Evolutionary conservation across 2,329 filamentous ascomycete genomes (phyloP), one percentile per base, ranked within the genome.

Genomic region (Blumeriella jaapii): DNA sequence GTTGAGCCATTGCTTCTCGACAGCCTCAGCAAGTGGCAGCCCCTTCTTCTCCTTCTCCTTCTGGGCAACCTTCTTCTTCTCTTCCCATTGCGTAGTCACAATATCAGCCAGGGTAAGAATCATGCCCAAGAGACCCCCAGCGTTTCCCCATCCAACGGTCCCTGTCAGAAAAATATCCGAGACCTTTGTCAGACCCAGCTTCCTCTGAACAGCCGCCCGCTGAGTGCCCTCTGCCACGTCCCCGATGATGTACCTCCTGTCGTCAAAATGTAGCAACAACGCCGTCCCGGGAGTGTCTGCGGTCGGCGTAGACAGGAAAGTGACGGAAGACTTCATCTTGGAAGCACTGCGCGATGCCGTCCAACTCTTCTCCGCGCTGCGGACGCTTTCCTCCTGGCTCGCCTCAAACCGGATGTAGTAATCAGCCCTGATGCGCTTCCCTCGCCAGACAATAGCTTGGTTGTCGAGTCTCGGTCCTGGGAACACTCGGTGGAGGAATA

Each of bases 141-240:
- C 71, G 50, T 74, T 82, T 18, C 64, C 61, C 85, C 86, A 95
- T 55, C 74, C 68, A 25, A 82, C 72, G 25, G 67, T 68, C 2
- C 91, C 91, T 0, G 83, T 82, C 39, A 98, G 57, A 56, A 98
- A 95, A 39, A 94, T 64, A 50, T 93, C 76, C 29, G 74, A 72
- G 1, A 84, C 65, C 54, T 79, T 79, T 17, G 65, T 58, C 46
- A 93, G 51, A 20, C 68, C 64, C 7, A 79, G 55, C 37, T 76
- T 81, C 44, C 78, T 72, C 59, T 56, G 54, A 29, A 52, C 41
- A 14, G 53, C 81, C 67, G 78, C 74, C 38, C 91, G 72, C 62
- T 96, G 91, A 0, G 81, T 81, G 11, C 89, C 91, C 59, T 98
- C 91, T 7, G 76, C 64, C 11, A 89, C 58, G 50, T 81, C 78